Conservation (phyloP, 2,329 filamentous ascomycete species). For the Exophiala phaeomuriformis region DNA sequence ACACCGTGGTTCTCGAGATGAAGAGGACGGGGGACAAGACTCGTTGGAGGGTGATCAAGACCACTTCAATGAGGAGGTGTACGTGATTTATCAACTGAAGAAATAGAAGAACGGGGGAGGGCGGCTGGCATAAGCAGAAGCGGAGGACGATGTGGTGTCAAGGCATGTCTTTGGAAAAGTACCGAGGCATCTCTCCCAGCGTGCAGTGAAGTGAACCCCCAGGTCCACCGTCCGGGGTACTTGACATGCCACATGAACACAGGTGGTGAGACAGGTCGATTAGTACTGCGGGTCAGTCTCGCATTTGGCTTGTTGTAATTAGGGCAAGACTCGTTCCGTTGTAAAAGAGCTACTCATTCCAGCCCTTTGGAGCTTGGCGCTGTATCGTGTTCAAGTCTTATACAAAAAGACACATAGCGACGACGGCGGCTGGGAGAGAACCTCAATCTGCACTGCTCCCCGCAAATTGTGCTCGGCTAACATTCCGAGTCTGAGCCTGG, state of each 20-base stretch:
- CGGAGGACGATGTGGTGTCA: neutral
- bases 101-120: neutral
- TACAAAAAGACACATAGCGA: too few species aligned
- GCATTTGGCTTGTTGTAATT: too few species aligned
- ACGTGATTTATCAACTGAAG: neutral
- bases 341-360: too few species aligned
- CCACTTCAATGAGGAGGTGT: neutral
- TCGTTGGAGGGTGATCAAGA: too few species aligned
- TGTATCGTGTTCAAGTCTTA: too few species aligned
- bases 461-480: neutral
- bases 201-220: too few species aligned
- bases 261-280: neutral
- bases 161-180: constrained; percentile 6
- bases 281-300: neutral
- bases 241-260: neutral
- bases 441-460: too few species aligned
- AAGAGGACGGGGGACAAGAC: neutral
- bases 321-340: too few species aligned
- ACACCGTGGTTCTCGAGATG: neutral
- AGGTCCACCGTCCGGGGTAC: too few species aligned
- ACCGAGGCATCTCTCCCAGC: constrained; percentile 10
- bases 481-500: neutral
- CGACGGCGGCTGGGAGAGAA: neutral
- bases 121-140: neutral
- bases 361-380: too few species aligned